Base-by-base conservation (phyloP, 1,139 yeast species). In the Nadsonia commutata region DNA sequence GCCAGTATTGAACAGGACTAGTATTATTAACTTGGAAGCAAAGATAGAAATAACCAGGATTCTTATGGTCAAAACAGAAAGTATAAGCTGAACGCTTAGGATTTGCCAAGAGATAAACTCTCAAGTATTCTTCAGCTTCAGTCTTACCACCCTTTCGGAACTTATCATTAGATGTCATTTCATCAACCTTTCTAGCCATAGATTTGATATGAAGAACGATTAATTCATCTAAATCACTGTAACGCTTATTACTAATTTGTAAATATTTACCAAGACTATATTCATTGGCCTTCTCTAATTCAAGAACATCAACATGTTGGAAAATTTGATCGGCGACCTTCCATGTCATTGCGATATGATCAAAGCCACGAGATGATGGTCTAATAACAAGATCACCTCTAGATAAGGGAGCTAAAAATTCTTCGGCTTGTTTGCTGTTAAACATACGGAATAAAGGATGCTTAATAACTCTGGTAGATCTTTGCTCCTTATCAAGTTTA, bases 351-450 rank as follows among this genome's bases (percentile, higher is more conserved):
- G 95, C 88, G 53, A 90, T 71, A 60, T 78, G 95, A 51, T 84
- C 82, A 38, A 76, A 71, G 31, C 98, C 98, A 49, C 80, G 78
- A 6, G 95, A 84, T 1, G 96, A 86, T 9, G 97, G 98, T 53
- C 99, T 76, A 46, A 90, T 84, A 27, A 93, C 94, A 64, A 86
- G 76, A 55, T 85, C 95, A 42, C 99, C 99, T 48, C 88, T 80
- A 40, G 79, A 76, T 60, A 82, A 75, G 16, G 95, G 83, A 11
- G 96, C 95, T 56, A 90, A 70, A 55, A 72, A 88, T 55, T 84
- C 94, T 62, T 90, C 97, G 0, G 99, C 97, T 65, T 90, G 96
- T 48, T 71, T 72, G 49, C 81, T 75, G 54, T 77, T 83, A 67
- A 88, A 80, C 49, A 83, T 80, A 52, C 77, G 82, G 71, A 84